Evolutionary conservation across 768 basidiomycete species (phyloP).

Genomic region (Candolleomyces eurysporus): DNA sequence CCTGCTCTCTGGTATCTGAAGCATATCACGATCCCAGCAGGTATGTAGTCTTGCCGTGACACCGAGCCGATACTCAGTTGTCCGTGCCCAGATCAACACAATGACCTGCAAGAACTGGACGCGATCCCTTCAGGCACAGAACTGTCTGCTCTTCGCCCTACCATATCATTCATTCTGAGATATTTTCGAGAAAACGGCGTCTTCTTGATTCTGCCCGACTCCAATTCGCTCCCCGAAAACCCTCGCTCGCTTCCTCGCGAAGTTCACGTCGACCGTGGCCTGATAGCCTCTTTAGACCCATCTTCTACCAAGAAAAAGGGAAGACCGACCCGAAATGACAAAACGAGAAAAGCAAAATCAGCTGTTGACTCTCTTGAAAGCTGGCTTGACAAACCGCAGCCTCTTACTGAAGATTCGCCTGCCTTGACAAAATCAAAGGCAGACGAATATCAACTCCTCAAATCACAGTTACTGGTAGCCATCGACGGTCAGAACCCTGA

Average conservation of each 20-base stretch:
- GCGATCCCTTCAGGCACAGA: slow-evolving; percentile 36
- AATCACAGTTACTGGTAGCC: slow-evolving; percentile 38
- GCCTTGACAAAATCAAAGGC: not conserved
- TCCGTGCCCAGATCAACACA: slow-evolving; percentile 50
- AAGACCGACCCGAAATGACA: slow-evolving; percentile 62
- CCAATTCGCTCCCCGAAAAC: slow-evolving; percentile 47
- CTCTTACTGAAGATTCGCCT: not conserved
- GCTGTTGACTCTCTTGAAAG: slow-evolving; percentile 47
- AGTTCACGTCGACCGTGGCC: slow-evolving; percentile 47
- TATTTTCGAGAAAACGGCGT: slow-evolving; percentile 32
- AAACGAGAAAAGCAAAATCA: slow-evolving; percentile 49
- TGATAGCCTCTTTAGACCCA: slow-evolving; percentile 19
- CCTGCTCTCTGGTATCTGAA: slow-evolving; percentile 48
- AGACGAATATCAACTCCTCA: slow-evolving; percentile 33
- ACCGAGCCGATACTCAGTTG: not conserved
- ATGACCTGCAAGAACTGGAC: slow-evolving; percentile 48
- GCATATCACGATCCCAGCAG: slow-evolving; percentile 62
- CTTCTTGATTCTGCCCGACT: slow-evolving; percentile 62
- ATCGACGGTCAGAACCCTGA: slow-evolving; percentile 20
- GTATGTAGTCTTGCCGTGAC: slow-evolving; percentile 29
- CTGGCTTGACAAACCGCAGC: slow-evolving; percentile 32
- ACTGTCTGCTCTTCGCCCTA: slow-evolving; percentile 36
- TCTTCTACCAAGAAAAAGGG: slow-evolving; percentile 52
- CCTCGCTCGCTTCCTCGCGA: slow-evolving; percentile 73
- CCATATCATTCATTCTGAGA: slow-evolving; percentile 14